A percentile compares a stretch with the other conserved stretches of the same genome.
phyloP scores from a whole-genome alignment of 2,329 filamentous ascomycete genomes.

The Dactylellina drechsleri region DNA sequence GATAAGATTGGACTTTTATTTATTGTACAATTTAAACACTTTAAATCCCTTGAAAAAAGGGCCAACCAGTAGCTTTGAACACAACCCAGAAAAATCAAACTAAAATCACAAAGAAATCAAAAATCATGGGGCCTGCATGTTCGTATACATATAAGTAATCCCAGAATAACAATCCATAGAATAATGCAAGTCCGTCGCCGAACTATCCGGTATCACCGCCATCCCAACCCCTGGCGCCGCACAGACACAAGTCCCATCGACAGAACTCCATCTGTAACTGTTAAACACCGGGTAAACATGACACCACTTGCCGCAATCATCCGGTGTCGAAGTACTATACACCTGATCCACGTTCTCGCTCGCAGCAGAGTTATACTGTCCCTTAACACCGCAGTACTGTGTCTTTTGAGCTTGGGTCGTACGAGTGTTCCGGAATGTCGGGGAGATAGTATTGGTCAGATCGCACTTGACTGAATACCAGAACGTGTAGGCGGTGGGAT shows the following conservation, averaged over 20 bases:
- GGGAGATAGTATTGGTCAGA: slow-evolving; percentile 18
- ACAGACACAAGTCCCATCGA: slow-evolving; percentile 17
- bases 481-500: slow-evolving; percentile 22
- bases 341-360: slow-evolving; percentile 22
- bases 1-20: too few relatives aligned
- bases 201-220: slow-evolving; percentile 12
- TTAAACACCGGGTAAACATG: slow-evolving; percentile 36
- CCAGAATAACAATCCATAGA: slow-evolving; percentile 39
- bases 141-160: slow-evolving; percentile 14
- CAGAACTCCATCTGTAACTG: slow-evolving; percentile 29
- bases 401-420: slow-evolving; percentile 24
- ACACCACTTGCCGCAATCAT: slow-evolving; percentile 41
- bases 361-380: slow-evolving; percentile 18
- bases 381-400: slow-evolving; percentile 28
- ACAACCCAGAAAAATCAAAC: too few relatives aligned
- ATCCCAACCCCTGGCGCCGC: slow-evolving; percentile 21
- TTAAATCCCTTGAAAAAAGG: too few relatives aligned
- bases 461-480: slow-evolving; percentile 33
- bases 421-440: slow-evolving; percentile 32
- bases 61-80: too few relatives aligned
- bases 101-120: too few relatives aligned
- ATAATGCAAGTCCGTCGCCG: slow-evolving; percentile 22
- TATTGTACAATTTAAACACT: too few relatives aligned
- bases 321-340: slow-evolving; percentile 11
- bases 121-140: too few relatives aligned